phyloP scores from a whole-genome alignment of 2,329 filamentous ascomycete species.

The Fusarium armeniacum region DNA sequence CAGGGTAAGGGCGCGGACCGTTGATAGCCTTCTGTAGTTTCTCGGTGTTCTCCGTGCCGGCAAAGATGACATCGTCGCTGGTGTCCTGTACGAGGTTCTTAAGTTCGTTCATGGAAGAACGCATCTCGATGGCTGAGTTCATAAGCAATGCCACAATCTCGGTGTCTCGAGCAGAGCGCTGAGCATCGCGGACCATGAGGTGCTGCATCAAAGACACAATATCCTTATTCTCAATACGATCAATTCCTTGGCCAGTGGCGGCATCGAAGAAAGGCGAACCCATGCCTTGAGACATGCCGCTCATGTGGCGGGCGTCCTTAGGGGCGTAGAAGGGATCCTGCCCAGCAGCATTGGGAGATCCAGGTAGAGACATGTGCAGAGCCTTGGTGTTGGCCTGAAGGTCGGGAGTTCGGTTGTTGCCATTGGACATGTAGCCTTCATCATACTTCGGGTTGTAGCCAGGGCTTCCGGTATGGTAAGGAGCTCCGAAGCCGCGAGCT shows the following conservation, averaged over 20 bases:
- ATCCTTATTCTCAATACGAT: conserved; percentile 94
- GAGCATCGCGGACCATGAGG: conserved; percentile 95
- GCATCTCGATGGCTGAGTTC: conserved; percentile 95
- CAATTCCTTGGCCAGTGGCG: conserved; percentile 87
- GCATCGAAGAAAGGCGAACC: conserved; percentile 90
- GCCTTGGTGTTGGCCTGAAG: conserved; percentile 69
- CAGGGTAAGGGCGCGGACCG: conserved; percentile 86
- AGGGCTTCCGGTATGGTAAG: conserved; percentile 69
- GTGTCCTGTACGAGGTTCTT: conserved; percentile 92
- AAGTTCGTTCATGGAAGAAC: conserved; percentile 94
- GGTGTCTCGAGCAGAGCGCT: conserved; percentile 94
- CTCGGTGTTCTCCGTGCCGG: conserved; percentile 88
- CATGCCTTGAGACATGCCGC: conserved; percentile 93
- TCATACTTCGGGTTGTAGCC: conserved; percentile 74
- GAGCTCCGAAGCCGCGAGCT: conserved; percentile 58
- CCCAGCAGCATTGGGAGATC: conserved; percentile 62
- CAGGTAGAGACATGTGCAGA: conserved; percentile 60
- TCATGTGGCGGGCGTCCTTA: conserved; percentile 75
- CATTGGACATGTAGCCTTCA: conserved; percentile 92
- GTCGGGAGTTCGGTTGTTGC: conserved; percentile 69
- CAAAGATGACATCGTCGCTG: conserved; percentile 85
- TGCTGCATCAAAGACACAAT: conserved; percentile 99
- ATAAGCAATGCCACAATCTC: conserved; percentile 96
- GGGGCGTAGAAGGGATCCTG: conserved; percentile 77
- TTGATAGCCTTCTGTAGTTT: conserved; percentile 85